Evolutionary conservation across 805 yeast genomes (phyloP), one percentile per base, ranked within the genome.

Genomic region (Sugiyamaella marilandica): DNA sequence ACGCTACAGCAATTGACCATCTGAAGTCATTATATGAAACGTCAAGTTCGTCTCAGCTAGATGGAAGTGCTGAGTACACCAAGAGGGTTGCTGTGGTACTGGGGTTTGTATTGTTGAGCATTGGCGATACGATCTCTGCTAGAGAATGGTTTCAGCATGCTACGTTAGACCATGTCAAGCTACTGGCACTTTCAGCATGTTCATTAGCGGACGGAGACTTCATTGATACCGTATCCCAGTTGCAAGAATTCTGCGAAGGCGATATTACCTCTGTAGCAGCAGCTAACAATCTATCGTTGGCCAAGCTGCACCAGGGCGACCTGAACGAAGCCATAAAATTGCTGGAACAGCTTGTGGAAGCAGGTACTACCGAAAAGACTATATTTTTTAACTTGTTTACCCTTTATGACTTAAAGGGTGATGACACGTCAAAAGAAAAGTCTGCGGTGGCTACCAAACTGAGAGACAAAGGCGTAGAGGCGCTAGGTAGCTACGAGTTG

Each of bases 71-170:
- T 5, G 13, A 45, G 13, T 51, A 43, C 36, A 51, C 53, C 8
- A 43, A 26, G 4, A 21, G 41, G 33, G 52, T 54, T 1, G 55
- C 62, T 2, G 18, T 47, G 9, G 41, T 60, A 14, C 51, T 66
- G 5, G 64, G 63, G 2, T 49, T 65, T 26, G 52, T 56, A 13
- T 59, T 59, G 43, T 49, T 63, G 16, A 53, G 56, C 29, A 39
- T 64, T 8, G 71, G 71, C 18, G 68, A 68, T 51, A 60, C 69
- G 9, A 44, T 58, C 26, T 49, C 62, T 2, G 67, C 70, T 10
- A 55, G 62, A 4, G 60, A 61, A 34, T 66, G 70, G 71, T 46
- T 60, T 18, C 37, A 35, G 19, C 51, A 49, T 51, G 33, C 45
- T 2, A 41, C 49, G 13, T 45, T 44, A 29, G 29, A 24, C 9